phyloP scores from a whole-genome alignment of 129 eudicot species.

The Pseudognaphalium luteoalbum region DNA sequence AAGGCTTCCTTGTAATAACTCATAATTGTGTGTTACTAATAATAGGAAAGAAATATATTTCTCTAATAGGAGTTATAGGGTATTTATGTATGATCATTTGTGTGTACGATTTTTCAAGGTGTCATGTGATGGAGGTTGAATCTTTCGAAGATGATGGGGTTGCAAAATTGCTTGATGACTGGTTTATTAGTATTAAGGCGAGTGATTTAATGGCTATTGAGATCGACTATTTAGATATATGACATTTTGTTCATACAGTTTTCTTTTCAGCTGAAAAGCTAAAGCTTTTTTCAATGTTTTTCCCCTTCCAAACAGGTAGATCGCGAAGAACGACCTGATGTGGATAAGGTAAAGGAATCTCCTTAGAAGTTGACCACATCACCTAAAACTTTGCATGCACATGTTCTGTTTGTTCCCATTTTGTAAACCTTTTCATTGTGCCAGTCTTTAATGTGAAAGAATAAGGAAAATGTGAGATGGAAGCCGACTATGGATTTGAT shows the following conservation, averaged over 20 bases:
- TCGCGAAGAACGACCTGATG: conserved; percentile 96
- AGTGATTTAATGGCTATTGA: conserved; percentile 12
- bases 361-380: background rate
- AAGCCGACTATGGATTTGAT: background rate
- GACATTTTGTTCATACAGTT: background rate
- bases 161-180: conserved; percentile 83
- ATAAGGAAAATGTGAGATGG: too few relatives aligned
- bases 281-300: background rate
- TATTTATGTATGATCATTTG: conserved; percentile 9
- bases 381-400: too few relatives aligned
- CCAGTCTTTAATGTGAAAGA: too few relatives aligned
- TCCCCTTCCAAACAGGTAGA: conserved; percentile 67
- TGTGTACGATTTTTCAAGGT: conserved; percentile 47
- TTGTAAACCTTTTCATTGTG: too few relatives aligned
- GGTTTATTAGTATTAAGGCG: conserved; percentile 92
- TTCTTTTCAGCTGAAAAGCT: background rate
- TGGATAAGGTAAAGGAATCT: conserved; percentile 67
- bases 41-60: too few relatives aligned
- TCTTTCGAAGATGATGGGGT: conserved; percentile 88
- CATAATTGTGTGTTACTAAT: too few relatives aligned
- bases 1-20: too few relatives aligned
- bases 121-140: conserved; percentile 99
- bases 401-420: too few relatives aligned
- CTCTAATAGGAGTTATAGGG: background rate
- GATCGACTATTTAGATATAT: background rate